These are phyloP conservation scores for Tinospora cordifolia DNA, from an alignment of 164 flowering plant genomes.

Conservation along the genomic window DNA sequence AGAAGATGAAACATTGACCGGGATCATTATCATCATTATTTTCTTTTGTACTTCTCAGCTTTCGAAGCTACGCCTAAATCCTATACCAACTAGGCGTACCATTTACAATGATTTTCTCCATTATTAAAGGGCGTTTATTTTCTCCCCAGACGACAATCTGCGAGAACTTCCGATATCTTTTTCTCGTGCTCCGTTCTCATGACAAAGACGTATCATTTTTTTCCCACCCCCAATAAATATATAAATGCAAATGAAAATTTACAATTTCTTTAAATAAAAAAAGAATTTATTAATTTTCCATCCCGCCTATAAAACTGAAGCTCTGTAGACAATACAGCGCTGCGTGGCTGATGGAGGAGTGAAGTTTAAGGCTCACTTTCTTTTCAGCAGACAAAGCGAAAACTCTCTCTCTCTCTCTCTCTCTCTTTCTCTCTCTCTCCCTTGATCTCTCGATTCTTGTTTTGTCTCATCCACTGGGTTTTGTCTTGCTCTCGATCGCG, in stretches of 20 bases:
- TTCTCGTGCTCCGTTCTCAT: background rate
- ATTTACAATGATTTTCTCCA: background rate
- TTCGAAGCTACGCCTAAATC: background rate
- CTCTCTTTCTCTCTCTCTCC: background rate
- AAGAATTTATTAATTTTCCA: slow-evolving; percentile 4
- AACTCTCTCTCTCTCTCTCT: slow-evolving; percentile 6
- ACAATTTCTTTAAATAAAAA: too few relatives aligned
- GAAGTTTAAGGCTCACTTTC: slow-evolving; percentile 20
- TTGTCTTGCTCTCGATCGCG: background rate
- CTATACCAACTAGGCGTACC: background rate
- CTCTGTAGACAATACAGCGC: slow-evolving; percentile 1
- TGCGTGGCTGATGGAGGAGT: slow-evolving; percentile 13
- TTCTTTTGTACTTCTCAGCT: background rate
- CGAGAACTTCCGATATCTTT: too few relatives aligned
- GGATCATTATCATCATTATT: background rate
- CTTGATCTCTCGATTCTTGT: background rate
- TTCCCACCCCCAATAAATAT: too few relatives aligned
- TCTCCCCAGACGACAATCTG: background rate
- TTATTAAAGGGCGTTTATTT: background rate
- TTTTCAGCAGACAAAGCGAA: slow-evolving; percentile 11
- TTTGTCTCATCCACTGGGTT: slow-evolving; percentile 7
- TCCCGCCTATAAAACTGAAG: slow-evolving; percentile 8
- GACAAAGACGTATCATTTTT: background rate
- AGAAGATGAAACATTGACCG: too few relatives aligned
- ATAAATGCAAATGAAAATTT: too few relatives aligned